Percentiles rank a stretch among this genome's conserved stretches.
These are phyloP conservation scores for Talaromyces verruculosus DNA, from an alignment of 2,329 filamentous ascomycete species.

Conservation along the genomic window DNA sequence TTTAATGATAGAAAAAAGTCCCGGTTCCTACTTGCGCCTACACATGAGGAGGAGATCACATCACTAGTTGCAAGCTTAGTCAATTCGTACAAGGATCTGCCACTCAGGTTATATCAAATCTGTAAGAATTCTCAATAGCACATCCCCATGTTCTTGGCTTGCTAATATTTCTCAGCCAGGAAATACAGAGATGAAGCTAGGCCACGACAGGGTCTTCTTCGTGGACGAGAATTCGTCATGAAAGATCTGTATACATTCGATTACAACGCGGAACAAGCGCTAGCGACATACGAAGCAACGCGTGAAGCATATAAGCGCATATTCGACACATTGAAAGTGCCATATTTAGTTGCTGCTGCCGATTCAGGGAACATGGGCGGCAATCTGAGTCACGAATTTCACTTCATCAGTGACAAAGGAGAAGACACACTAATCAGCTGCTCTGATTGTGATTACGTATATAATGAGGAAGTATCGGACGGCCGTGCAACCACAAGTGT, in stretches of 20 bases:
- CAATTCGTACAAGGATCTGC: constrained; percentile 81
- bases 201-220: constrained; percentile 81
- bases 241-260: constrained; percentile 99
- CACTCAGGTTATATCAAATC: constrained; percentile 86
- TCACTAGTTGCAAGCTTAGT: constrained; percentile 69
- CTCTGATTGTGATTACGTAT: constrained; percentile 68
- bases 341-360: constrained; percentile 80
- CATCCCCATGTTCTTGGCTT: not conserved
- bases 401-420: constrained; percentile 74
- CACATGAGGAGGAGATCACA: constrained; percentile 96
- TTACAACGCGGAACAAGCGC: constrained; percentile 62
- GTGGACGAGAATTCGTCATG: constrained; percentile 92
- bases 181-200: constrained; percentile 94
- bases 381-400: constrained; percentile 90
- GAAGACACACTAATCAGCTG: constrained; percentile 85
- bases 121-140: constrained; percentile 50
- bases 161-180: constrained; percentile 55
- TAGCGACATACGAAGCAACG: constrained; percentile 77
- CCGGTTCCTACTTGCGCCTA: constrained; percentile 78
- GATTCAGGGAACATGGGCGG: constrained; percentile 97
- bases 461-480: constrained; percentile 82
- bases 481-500: constrained; percentile 33
- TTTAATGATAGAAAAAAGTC: constrained; percentile 75
- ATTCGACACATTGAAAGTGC: constrained; percentile 79
- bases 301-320: constrained; percentile 71